Evolutionary conservation across 2,329 filamentous ascomycete species (phyloP), one percentile per base, ranked within the genome.

Genomic region (Chaetomium globosum): DNA sequence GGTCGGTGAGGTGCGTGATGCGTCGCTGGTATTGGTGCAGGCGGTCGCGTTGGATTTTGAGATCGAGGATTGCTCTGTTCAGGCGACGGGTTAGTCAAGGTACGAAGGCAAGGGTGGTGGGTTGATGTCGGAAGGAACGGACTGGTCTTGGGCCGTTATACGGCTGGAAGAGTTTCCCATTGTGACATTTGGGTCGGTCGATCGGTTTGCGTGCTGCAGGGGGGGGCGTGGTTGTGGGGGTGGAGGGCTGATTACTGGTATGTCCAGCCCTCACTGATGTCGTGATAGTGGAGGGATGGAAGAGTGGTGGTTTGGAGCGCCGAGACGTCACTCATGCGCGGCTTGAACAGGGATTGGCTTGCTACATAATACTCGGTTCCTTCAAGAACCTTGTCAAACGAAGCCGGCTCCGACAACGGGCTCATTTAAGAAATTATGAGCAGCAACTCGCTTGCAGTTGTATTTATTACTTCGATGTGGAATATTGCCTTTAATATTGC

Each of bases 21-120:
- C 91, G 90, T 74, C 90, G 90, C 79, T 97, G 94, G 81, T 98
- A 98, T 77, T 96, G 93, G 74, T 96, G 93, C 3, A 99, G 89
- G 78, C 93, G 96, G 83, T 99, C 95, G 77, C 95, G 93, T 81
- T 98, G 94, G 79, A 88, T 92, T 82, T 98, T 98, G 81, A 98
- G 90, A 80, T 98, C 93, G 74, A 98, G 89, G 79, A 98, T 97
- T 66, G 94, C 94, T 81, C 93, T 97, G 75, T 23, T 26, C 30
- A 10, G 13, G 8, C 19, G 30, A n/a, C 19, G 30, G 43, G 33
- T 39, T 39, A 10, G 21, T 21, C 19, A 23, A 12, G 12, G 8
- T 12, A 36, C 16, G 4, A 5, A 33, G 28, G 53, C 59, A 69
- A 65, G 55, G 64, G 62, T 36, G 39, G 39, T 51, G 19, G 36